Percentiles rank a stretch among this genome's conserved stretches.
Evolutionary conservation across 2,329 filamentous ascomycete species (phyloP).

Genomic region (Delphinella strobiligena): DNA sequence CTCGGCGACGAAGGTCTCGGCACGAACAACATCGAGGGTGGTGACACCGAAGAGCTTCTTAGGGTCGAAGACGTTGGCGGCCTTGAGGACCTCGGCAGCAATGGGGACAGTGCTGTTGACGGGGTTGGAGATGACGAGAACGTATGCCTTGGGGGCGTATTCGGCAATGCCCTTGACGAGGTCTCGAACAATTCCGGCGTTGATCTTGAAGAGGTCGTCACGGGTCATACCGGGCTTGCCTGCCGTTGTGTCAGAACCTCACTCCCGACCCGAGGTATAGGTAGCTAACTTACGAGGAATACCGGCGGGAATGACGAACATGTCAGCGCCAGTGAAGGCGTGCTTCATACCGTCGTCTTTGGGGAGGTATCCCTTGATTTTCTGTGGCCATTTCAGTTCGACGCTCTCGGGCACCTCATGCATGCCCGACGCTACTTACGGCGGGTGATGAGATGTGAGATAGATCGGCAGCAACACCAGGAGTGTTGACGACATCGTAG

Average conservation of each 20-base stretch:
- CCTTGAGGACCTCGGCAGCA: slow-evolving; percentile 91
- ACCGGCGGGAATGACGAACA: slow-evolving; percentile 93
- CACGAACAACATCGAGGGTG: slow-evolving; percentile 94
- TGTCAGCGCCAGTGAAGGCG: slow-evolving; percentile 84
- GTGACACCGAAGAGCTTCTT: slow-evolving; percentile 97
- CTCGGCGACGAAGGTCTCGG: slow-evolving; percentile 88
- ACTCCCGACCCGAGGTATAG: background rate
- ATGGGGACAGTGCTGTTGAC: slow-evolving; percentile 99
- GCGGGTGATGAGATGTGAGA: slow-evolving; percentile 93
- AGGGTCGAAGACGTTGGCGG: slow-evolving; percentile 82
- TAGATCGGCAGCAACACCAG: slow-evolving; percentile 88
- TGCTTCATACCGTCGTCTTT: slow-evolving; percentile 71
- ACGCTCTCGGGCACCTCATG: background rate
- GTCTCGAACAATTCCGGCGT: slow-evolving; percentile 93
- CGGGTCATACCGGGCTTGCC: slow-evolving; percentile 99
- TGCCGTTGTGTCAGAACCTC: slow-evolving; percentile 25
- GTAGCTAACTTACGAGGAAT: slow-evolving; percentile 65
- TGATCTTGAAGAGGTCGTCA: slow-evolving; percentile 99
- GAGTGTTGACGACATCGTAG: slow-evolving; percentile 99
- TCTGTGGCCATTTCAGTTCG: slow-evolving; percentile 39
- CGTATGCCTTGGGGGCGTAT: slow-evolving; percentile 80
- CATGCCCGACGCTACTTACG: slow-evolving; percentile 34
- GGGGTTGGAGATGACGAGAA: slow-evolving; percentile 97
- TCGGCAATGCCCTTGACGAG: slow-evolving; percentile 81
- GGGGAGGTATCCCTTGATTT: slow-evolving; percentile 79